Evolutionary conservation across 768 basidiomycete genomes (phyloP).

Genomic region (Collybia mongolica): DNA sequence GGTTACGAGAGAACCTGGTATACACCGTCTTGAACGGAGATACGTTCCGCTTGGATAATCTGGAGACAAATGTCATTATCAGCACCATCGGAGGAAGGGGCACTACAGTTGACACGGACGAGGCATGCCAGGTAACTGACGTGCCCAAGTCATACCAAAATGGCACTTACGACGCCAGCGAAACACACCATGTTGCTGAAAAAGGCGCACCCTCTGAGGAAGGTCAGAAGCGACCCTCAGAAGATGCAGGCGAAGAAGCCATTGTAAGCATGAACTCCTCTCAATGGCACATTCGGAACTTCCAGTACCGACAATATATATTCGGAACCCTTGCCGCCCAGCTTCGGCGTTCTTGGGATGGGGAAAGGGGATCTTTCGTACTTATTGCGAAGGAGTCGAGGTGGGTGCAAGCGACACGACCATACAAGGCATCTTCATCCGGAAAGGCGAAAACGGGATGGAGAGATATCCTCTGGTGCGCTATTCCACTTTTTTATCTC

Average conservation of each 20-base stretch:
- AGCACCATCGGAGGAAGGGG: conserved; percentile 9
- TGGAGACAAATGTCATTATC: conserved; percentile 32
- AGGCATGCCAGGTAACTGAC: background rate
- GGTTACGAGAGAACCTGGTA: conserved; percentile 34
- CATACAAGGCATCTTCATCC: conserved; percentile 18
- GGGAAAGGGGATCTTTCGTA: conserved; percentile 36
- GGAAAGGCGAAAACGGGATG: background rate
- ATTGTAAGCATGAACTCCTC: conserved; percentile 25
- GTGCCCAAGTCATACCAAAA: background rate
- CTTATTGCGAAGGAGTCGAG: conserved; percentile 33
- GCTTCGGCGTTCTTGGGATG: conserved; percentile 35
- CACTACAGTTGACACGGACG: background rate
- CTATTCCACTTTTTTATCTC: background rate
- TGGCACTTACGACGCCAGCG: background rate
- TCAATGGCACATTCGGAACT: conserved; percentile 35
- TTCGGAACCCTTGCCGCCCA: conserved; percentile 36
- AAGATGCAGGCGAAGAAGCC: conserved; percentile 27
- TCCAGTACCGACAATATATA: conserved; percentile 32
- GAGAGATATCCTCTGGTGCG: conserved; percentile 7
- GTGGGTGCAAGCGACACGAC: conserved; percentile 24
- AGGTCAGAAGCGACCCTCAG: background rate
- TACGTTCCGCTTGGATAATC: conserved; percentile 35
- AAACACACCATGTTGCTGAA: background rate
- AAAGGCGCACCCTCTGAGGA: no score
- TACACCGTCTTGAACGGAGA: conserved; percentile 38